phyloP scores from a whole-genome alignment of 306 rosid species.

The Prunus davidiana region DNA sequence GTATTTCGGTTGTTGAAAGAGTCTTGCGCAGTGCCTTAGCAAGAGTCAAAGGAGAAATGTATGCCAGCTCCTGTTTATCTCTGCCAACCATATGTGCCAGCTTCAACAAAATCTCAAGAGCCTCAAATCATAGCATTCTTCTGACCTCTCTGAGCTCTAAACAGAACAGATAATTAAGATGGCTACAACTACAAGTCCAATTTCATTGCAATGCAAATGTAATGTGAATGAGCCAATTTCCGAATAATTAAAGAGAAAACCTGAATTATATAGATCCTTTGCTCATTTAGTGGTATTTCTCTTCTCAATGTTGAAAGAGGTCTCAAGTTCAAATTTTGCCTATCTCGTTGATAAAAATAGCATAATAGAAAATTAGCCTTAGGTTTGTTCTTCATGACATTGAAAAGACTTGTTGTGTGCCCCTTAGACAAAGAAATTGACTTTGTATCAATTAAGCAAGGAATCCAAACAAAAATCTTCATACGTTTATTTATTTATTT shows the following conservation, averaged over 20 bases:
- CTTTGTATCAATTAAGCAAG: slow-evolving; percentile 7
- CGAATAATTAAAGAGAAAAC: too few species aligned
- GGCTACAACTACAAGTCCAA: too few species aligned
- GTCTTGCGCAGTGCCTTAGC: neutral
- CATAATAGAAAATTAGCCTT: too few species aligned
- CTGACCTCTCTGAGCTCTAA: too few species aligned
- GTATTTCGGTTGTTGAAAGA: slow-evolving; percentile 20
- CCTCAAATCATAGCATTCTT: neutral
- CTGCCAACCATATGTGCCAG: neutral
- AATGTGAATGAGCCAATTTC: too few species aligned
- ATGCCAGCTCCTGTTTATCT: slow-evolving; percentile 5
- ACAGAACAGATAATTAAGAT: too few species aligned
- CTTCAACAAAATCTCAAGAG: slow-evolving; percentile 3
- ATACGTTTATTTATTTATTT: neutral
- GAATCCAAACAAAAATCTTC: slow-evolving; percentile 10
- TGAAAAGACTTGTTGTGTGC: neutral
- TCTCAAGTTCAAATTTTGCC: too few species aligned
- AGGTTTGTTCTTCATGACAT: neutral
- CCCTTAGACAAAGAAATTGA: neutral
- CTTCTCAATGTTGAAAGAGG: neutral
- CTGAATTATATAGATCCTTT: too few species aligned
- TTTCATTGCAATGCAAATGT: too few species aligned
- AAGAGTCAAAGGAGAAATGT: slow-evolving; percentile 1
- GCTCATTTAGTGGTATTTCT: too few species aligned
- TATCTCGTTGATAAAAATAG: too few species aligned